Percentiles rank a stretch among this genome's conserved stretches.
phyloP scores from a whole-genome alignment of 768 basidiomycete species.

The Mycena chlorophos region DNA sequence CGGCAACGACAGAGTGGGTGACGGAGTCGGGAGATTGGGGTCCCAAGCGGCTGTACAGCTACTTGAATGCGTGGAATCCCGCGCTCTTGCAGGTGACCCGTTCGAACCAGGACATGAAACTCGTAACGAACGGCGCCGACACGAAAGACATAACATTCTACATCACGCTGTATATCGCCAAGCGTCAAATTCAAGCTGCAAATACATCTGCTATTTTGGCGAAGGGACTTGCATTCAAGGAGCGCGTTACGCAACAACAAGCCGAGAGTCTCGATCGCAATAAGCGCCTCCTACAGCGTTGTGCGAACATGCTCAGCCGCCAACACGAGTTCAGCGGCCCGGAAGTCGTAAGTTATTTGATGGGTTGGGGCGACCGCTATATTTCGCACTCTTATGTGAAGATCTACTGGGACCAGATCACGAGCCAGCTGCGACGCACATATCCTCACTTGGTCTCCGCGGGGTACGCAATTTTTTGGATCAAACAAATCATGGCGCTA shows the following conservation, averaged over 20 bases:
- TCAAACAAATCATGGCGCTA: neutral
- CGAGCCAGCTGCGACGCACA: slow-evolving; percentile 10
- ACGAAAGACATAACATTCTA: too few relatives aligned
- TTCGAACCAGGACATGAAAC: slow-evolving; percentile 41
- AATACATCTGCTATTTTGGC: slow-evolving; percentile 43
- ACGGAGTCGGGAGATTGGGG: slow-evolving; percentile 31
- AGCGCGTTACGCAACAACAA: slow-evolving; percentile 5
- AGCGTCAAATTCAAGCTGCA: slow-evolving; percentile 36
- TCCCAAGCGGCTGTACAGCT: slow-evolving; percentile 20
- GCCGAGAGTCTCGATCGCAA: slow-evolving; percentile 24
- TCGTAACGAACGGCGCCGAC: too few relatives aligned
- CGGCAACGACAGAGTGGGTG: slow-evolving; percentile 26
- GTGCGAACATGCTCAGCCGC: slow-evolving; percentile 26
- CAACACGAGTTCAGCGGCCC: slow-evolving; percentile 9
- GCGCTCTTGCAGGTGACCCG: slow-evolving; percentile 21
- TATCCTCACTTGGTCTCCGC: neutral
- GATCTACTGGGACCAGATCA: slow-evolving; percentile 34
- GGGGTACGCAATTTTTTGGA: neutral
- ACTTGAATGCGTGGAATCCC: slow-evolving; percentile 33
- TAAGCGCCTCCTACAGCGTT: slow-evolving; percentile 31
- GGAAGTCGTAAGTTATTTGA: slow-evolving; percentile 39
- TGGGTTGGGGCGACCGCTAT: slow-evolving; percentile 43
- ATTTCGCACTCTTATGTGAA: slow-evolving; percentile 37
- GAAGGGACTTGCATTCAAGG: slow-evolving; percentile 29
- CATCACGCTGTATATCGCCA: too few relatives aligned